phyloP scores from a whole-genome alignment of 176 grass and related monocot species.

The Lolium rigidum region DNA sequence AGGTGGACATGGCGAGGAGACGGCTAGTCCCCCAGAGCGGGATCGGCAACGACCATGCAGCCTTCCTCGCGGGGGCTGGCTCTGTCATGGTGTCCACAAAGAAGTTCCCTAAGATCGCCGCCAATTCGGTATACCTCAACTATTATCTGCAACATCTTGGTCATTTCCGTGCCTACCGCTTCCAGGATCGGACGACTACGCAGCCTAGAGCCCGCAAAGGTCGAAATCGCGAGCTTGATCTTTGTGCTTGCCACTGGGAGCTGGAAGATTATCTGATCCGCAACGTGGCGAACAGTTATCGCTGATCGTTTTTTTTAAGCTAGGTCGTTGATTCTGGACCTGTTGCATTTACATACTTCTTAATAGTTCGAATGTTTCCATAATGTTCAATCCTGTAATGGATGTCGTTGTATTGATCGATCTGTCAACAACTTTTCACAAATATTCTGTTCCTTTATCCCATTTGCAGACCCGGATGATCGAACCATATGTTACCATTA shows the following conservation, averaged over 20 bases:
- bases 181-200: not conserved
- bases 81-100: not conserved
- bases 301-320: too few relatives aligned
- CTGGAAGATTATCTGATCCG: conserved; percentile 15
- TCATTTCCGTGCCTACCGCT: not conserved
- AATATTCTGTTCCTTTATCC: too few relatives aligned
- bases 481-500: too few relatives aligned
- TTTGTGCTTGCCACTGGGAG: conserved; percentile 28
- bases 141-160: not conserved
- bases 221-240: not conserved
- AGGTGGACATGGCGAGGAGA: conserved; percentile 4
- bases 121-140: conserved; percentile 19
- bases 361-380: too few relatives aligned
- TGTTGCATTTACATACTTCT: too few relatives aligned
- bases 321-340: too few relatives aligned
- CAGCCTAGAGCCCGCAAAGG: not conserved
- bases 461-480: too few relatives aligned
- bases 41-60: not conserved
- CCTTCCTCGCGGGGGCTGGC: not conserved
- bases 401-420: too few relatives aligned
- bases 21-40: not conserved
- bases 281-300: not conserved
- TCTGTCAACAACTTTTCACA: too few relatives aligned
- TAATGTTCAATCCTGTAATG: too few relatives aligned
- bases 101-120: not conserved